Base-by-base conservation (phyloP, 2,329 filamentous ascomycete species). In the Cadophora sp. region DNA sequence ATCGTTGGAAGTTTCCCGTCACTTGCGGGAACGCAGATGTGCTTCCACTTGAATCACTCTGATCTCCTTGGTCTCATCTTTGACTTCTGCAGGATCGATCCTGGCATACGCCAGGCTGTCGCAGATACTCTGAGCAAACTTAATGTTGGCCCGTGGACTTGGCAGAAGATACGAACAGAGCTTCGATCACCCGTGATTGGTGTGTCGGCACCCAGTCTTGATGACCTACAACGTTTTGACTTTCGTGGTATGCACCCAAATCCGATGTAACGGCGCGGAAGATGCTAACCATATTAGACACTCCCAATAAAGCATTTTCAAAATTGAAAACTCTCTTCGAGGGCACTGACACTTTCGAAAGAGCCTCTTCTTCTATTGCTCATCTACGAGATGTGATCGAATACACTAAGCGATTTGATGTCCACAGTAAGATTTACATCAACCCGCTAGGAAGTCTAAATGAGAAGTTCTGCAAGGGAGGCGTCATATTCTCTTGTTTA, bases 151-250 rank as follows among this genome's bases (percentile, higher is more conserved):
- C 89, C 90, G 69, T 90, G 87, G 78, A 92, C 89, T 0, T 97
- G 94, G 91, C 87, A 91, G 72, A 94, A 93, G 77, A 91, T 97
- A 67, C 87, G 92, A 64, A 88, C 87, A 63, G 93, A 97, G 75
- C 84, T 99, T 64, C 89, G 94, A 48, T 92, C 91, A n/a, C 89
- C 92, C 3, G 80, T 90, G 22, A 88, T 97, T 46, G 93, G 94
- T 1, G 87, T 97, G 22, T 92, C 94, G 3, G 92, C 93, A 14
- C 97, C 94, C 2, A 97, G 92, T 53, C 85, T 99, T 58, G 94
- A 97, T 74, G 95, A 97, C 75, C 84, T 99, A 66, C 89, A 92
- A 73, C 89, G 90, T 6, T 99, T 98, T 77, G 94, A 99, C 78
- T 98, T 97, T 79, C 87, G 93, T 82, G 90, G 90, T 89, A 80